Base-by-base conservation (phyloP, 768 basidiomycete genomes). In the Dacryopinax primogenitus region DNA sequence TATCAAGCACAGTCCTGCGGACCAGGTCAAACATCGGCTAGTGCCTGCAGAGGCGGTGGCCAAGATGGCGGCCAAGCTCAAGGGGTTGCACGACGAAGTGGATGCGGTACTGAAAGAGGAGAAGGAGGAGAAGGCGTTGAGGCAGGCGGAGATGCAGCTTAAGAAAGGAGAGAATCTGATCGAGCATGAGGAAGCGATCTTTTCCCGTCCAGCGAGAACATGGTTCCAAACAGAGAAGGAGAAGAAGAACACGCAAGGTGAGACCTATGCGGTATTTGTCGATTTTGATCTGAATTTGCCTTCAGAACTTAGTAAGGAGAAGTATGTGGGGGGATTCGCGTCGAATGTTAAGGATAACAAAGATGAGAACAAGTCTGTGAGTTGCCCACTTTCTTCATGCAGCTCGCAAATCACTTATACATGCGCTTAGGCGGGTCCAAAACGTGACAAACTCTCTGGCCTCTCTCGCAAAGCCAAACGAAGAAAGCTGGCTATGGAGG, bases 221-320 rank as follows among this genome's bases (percentile, higher is more conserved):
- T 99, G 96, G 96, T 99, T 99, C 81, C 96, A 97, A 76, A 84
- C 81, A 9, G 79, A 81, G 65, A 88, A 87, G 74, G 92, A 96
- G 70, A 97, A 89, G 77, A 75, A 80, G 67, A 83, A 82, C 66
- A 82, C 92, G 3, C 84, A 87, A 83, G 87, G 93, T 95, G 67
- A 41, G 74, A 65, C 18, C 6, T 6, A 36, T 33, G 30, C 33
- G 15, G n/a, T 41, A 4, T 32, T 51, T 28, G 37, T 47, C 37
- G 33, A 63, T 26, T n/a, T 51, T 47, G 18, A 39, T 6, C 63
- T 70, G 37, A 41, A 67, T 28, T 63, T 36, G 41, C 62, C 37
- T 7, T 34, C 69, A 96, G 94, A 82, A 58, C 72, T 84, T 26
- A 88, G 90, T 76, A 95, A 89, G 72, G 77, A 81, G 65, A 81